Evolutionary conservation across 164 flowering plant species (phyloP).

Genomic region (Aristolochia fimbriata): DNA sequence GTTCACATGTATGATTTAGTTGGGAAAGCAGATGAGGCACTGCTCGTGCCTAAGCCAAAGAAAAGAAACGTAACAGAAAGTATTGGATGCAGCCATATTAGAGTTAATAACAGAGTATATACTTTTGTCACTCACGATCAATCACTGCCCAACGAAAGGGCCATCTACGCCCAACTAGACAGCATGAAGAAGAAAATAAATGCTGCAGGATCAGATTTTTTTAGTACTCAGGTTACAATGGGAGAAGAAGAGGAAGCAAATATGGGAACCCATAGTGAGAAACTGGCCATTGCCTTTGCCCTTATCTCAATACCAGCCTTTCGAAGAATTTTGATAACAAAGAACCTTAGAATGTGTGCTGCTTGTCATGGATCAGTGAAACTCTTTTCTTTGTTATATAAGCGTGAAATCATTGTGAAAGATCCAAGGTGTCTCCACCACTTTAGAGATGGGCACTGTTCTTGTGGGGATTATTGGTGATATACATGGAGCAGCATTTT

Average conservation of each 20-base stretch:
- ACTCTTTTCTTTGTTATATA: constrained; percentile 10
- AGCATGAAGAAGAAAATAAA: constrained; percentile 8
- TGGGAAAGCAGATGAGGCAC: constrained; percentile 13
- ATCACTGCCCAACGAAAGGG: constrained; percentile 5
- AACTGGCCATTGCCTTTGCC: constrained; percentile 21
- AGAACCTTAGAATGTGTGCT: constrained; percentile 18
- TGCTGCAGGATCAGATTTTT: background rate
- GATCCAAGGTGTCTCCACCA: constrained; percentile 19
- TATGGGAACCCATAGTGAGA: constrained; percentile 23
- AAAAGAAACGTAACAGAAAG: constrained; percentile 2
- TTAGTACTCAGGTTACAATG: constrained; percentile 7
- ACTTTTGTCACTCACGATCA: constrained; percentile 13
- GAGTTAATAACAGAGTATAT: constrained; percentile 14
- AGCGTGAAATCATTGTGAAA: constrained; percentile 18
- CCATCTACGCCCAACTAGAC: constrained; percentile 9
- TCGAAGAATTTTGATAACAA: constrained; percentile 14
- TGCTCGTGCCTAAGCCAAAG: constrained; percentile 9
- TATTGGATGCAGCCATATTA: constrained; percentile 12
- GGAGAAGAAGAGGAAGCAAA: constrained; percentile 21
- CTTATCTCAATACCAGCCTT: constrained; percentile 10
- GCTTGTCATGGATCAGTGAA: constrained; percentile 17
- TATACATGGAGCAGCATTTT: background rate
- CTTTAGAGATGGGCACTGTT: constrained; percentile 22
- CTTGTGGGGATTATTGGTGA: constrained; percentile 26
- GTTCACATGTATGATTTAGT: constrained; percentile 15